Conservation (phyloP, 2,329 filamentous ascomycete species). For the Canariomyces notabilis region DNA sequence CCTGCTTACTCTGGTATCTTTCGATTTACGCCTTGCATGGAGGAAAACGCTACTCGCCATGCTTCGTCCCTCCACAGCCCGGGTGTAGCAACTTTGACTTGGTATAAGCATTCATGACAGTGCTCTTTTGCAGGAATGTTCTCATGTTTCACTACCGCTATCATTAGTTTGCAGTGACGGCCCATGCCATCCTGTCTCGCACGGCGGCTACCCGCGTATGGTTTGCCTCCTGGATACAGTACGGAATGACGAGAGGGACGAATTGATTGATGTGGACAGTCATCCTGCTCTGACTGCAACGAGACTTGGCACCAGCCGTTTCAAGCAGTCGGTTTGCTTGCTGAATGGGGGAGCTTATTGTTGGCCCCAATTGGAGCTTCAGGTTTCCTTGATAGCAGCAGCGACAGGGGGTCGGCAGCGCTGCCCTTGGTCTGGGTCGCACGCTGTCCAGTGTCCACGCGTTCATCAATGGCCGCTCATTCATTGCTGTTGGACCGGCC, state of each 20-base stretch:
- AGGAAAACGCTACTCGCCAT: too few species aligned
- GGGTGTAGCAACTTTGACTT: too few species aligned
- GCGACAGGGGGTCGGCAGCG: neutral
- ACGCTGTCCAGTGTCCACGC: neutral
- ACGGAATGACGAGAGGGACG: too few species aligned
- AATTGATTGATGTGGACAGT: too few species aligned
- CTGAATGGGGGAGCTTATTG: neutral
- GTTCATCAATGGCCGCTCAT: neutral
- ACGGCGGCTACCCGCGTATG: too few species aligned
- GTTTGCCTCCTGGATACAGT: too few species aligned
- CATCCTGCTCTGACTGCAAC: too few species aligned
- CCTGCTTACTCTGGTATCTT: too few species aligned
- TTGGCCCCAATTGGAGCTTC: neutral
- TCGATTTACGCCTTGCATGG: too few species aligned
- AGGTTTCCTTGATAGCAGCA: too few species aligned
- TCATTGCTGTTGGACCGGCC: neutral
- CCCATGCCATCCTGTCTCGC: neutral
- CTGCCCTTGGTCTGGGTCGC: neutral
- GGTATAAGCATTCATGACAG: too few species aligned
- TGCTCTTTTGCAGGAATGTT: neutral
- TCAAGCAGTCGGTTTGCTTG: neutral
- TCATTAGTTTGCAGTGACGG: neutral
- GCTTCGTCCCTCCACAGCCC: too few species aligned
- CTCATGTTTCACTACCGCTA: neutral
- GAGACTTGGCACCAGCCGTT: neutral